Evolutionary conservation across 768 basidiomycete genomes (phyloP).

Genomic region (Termitomyces bulborhizus): DNA sequence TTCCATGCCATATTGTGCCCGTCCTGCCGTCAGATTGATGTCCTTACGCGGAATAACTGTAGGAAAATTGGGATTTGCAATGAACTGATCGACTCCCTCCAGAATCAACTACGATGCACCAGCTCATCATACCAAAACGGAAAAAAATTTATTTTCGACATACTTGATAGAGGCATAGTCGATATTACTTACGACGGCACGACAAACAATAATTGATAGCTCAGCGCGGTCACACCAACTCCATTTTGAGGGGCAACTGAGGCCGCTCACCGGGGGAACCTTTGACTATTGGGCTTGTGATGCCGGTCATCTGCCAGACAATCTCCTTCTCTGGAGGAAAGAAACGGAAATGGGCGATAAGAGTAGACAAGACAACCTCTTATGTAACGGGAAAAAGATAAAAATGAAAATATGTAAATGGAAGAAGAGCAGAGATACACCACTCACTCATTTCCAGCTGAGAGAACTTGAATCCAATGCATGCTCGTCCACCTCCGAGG

Average conservation of each 20-base stretch:
- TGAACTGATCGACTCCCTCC: background rate
- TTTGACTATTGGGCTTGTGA: constrained; percentile 11
- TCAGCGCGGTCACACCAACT: background rate
- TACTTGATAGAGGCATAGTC: background rate
- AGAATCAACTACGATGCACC: background rate
- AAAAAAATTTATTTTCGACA: background rate
- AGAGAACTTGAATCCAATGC: constrained; percentile 36
- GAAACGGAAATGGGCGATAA: constrained; percentile 14
- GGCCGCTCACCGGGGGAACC: constrained; percentile 6
- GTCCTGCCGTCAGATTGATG: background rate
- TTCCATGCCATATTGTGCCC: background rate
- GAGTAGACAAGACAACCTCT: constrained; percentile 16
- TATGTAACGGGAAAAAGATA: background rate
- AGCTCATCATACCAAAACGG: background rate
- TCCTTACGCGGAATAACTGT: background rate
- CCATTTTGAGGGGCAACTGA: constrained; percentile 10
- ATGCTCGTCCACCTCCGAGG: constrained; percentile 26
- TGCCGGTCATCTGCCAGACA: constrained; percentile 12
- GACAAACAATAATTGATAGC: background rate
- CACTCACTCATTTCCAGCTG: constrained; percentile 33
- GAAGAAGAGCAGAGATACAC: background rate
- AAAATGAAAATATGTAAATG: background rate
- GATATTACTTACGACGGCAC: background rate
- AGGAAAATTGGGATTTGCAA: background rate
- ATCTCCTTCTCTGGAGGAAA: constrained; percentile 11